phyloP scores from a whole-genome alignment of 169 alveolate genomes.

The Ichthyophthirius multifiliis region DNA sequence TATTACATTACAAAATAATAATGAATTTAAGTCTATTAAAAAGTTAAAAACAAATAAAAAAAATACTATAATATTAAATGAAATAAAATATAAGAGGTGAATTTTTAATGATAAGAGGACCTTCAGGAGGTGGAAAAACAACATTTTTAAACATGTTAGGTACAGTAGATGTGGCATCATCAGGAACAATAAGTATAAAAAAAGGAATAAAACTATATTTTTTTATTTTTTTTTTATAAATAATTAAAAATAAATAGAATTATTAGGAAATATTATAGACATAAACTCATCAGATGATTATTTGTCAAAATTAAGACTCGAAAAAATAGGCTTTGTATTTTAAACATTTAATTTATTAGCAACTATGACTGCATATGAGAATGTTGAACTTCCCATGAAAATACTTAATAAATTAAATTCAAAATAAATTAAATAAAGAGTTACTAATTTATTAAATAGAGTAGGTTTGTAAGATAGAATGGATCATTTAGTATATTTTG shows the following conservation, averaged over 20 bases:
- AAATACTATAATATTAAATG: too few relatives aligned
- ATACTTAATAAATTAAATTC: slow-evolving; percentile 50
- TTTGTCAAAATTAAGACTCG: slow-evolving; percentile 70
- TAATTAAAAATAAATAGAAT: slow-evolving; percentile 18
- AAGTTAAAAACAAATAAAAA: not conserved
- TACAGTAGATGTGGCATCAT: slow-evolving; percentile 80
- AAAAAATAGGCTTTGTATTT: slow-evolving; percentile 82
- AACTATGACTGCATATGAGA: slow-evolving; percentile 84
- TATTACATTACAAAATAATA: slow-evolving; percentile 44
- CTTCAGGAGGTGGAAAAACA: slow-evolving; percentile 91
- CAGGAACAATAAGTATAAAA: slow-evolving; percentile 58
- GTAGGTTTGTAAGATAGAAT: slow-evolving; percentile 86
- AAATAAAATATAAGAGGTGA: slow-evolving; percentile 62
- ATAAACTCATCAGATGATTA: slow-evolving; percentile 69
- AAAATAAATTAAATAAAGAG: slow-evolving; percentile 76
- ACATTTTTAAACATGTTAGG: slow-evolving; percentile 83
- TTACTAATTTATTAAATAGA: slow-evolving; percentile 64
- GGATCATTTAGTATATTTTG: slow-evolving; percentile 67
- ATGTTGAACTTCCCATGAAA: slow-evolving; percentile 82
- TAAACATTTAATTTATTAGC: slow-evolving; percentile 83
- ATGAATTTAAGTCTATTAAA: slow-evolving; percentile 75
- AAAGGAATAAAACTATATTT: not conserved
- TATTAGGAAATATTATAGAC: slow-evolving; percentile 56
- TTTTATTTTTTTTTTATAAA: not conserved
- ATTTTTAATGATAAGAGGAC: slow-evolving; percentile 87